phyloP scores from a whole-genome alignment of 1,284 basidiomycete species.

The Apiotrichum sp. region DNA sequence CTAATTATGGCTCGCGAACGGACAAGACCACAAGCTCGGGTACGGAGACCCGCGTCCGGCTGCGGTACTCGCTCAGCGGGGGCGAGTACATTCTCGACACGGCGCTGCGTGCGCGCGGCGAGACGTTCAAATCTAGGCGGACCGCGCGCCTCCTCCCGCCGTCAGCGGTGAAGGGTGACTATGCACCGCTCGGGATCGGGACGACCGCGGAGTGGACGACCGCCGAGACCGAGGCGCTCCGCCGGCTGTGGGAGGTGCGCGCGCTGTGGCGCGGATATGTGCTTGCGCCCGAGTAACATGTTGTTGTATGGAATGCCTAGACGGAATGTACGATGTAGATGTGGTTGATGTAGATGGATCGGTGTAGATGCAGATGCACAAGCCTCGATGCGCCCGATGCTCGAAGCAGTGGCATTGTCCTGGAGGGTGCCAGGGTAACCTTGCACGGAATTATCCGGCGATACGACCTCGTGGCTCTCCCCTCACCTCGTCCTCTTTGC shows the following conservation, averaged over 20 bases:
- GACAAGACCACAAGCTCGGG: neutral
- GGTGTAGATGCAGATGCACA: too few relatives aligned
- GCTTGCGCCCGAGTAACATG: neutral
- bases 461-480: neutral
- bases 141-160: neutral
- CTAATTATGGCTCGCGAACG: neutral
- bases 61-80: slow-evolving; percentile 17
- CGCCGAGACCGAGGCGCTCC: slow-evolving; percentile 24
- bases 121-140: slow-evolving; percentile 9
- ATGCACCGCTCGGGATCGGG: slow-evolving; percentile 1
- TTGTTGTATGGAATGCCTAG: too few relatives aligned
- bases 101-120: neutral
- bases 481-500: neutral
- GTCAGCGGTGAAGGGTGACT: neutral
- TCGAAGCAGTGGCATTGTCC: neutral
- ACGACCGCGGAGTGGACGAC: slow-evolving; percentile 14
- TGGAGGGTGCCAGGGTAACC: neutral
- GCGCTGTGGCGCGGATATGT: slow-evolving; percentile 24
- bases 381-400: too few relatives aligned
- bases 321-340: too few relatives aligned
- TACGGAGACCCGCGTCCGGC: slow-evolving; percentile 9
- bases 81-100: slow-evolving; percentile 15
- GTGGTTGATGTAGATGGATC: too few relatives aligned
- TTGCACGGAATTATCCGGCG: slow-evolving; percentile 1
- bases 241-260: slow-evolving; percentile 18